Evolutionary conservation across 805 yeast species (phyloP), one percentile per base, ranked within the genome.

Genomic region (Kuraishia molischiana): DNA sequence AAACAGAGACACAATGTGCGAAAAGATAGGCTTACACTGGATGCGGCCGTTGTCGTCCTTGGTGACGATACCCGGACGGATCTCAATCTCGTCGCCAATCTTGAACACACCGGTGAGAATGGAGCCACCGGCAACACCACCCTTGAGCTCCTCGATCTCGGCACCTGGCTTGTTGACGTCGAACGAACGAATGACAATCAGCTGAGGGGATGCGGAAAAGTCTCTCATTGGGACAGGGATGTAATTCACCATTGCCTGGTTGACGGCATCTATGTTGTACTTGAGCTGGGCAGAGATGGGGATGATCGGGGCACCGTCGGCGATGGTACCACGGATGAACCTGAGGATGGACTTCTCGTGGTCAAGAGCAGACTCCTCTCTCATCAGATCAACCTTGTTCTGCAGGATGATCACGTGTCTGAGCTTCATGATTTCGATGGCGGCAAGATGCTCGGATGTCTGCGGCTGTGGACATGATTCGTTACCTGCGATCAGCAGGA

Each of bases 121-220:
- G 38, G 96, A 86, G 51, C 99, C 99, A 72, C 99, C 99, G 34
- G 99, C 99, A 59, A 92, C 97, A 79, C 99, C 99, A 56, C 99
- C 99, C 68, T 89, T 89, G 61, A 92, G 75, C 53, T 90, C 97
- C 49, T 83, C 89, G 49, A 94, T 85, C 65, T 89, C 97, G 32
- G 96, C 79, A 69, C 99, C 99, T 43, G 99, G 99, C 66, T 86
- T 89, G 70, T 92, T 92, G 48, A 92, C 98, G 64, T 92, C 99
- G 61, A 92, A 92, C 24, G 97, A 90, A 70, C 99, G 83, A 55
- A 92, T 94, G 41, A 92, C 97, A 59, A 92, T 92, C 53, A 92
- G 77, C 56, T 94, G 79, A 52, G 99, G 98, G 42, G 87, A 78
- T 31, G 95, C 94, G 47, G 79, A 63, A 64, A 94, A 89, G 66